Conservation (phyloP, 768 basidiomycete species). For the Russula olivacea region DNA sequence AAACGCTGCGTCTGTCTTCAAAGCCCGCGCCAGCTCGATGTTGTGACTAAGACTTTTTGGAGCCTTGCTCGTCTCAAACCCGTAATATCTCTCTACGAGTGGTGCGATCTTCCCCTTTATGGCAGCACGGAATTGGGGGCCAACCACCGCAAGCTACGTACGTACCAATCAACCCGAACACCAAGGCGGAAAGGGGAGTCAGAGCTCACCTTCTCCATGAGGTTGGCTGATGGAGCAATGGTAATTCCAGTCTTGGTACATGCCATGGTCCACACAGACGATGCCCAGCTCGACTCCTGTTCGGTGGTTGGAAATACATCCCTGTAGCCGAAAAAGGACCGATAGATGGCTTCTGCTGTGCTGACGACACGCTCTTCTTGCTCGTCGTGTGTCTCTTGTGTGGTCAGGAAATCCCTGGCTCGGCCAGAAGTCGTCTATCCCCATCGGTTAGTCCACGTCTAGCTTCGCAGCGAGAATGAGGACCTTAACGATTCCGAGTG, state of each 20-base stretch:
- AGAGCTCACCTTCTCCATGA: constrained; percentile 10
- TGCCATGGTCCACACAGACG: constrained; percentile 12
- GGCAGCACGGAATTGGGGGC: constrained; percentile 1
- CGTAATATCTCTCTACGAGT: constrained; percentile 16
- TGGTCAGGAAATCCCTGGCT: not conserved
- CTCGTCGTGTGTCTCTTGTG: constrained; percentile 1
- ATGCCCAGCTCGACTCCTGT: constrained; percentile 3
- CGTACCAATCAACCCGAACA: not conserved
- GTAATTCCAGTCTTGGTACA: constrained; percentile 9
- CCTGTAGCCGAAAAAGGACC: constrained; percentile 13
- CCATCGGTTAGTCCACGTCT: not conserved
- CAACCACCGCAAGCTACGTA: constrained; percentile 1
- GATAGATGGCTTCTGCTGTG: constrained; percentile 9
- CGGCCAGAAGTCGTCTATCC: constrained; percentile 14
- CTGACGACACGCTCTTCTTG: not conserved
- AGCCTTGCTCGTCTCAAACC: constrained; percentile 16
- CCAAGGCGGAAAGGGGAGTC: no score
- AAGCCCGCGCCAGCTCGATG: not conserved
- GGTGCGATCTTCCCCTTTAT: constrained; percentile 14
- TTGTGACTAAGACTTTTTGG: constrained; percentile 8
- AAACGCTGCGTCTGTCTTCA: constrained; percentile 14
- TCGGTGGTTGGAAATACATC: constrained; percentile 18
- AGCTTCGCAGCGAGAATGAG: not conserved
- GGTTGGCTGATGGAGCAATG: not conserved
- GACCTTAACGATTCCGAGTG: constrained; percentile 7